phyloP scores from a whole-genome alignment of 2,329 filamentous ascomycete species.

The Trichoderma oligosporum region DNA sequence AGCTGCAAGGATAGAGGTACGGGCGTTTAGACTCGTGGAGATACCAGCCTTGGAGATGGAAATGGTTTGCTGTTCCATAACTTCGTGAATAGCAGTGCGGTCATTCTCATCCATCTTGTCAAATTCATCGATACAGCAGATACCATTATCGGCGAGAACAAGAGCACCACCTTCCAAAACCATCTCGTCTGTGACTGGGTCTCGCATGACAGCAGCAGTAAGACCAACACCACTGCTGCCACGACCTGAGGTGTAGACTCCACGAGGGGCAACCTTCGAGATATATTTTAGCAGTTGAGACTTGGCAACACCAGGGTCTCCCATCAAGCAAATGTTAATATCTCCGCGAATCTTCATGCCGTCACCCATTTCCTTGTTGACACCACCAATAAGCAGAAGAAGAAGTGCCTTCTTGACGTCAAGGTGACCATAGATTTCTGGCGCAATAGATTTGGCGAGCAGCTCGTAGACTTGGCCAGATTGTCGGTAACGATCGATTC shows the following conservation, averaged over 20 bases:
- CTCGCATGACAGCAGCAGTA: slow-evolving; percentile 78
- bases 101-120: slow-evolving; percentile 88
- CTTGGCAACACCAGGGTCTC: slow-evolving; percentile 98
- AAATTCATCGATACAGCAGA: slow-evolving; percentile 84
- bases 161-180: slow-evolving; percentile 76
- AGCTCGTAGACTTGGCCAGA: slow-evolving; percentile 94
- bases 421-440: slow-evolving; percentile 92
- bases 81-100: slow-evolving; percentile 78
- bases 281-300: slow-evolving; percentile 98
- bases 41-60: slow-evolving; percentile 75
- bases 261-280: slow-evolving; percentile 92
- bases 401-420: slow-evolving; percentile 98
- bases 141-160: slow-evolving; percentile 76
- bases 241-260: slow-evolving; percentile 78
- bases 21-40: slow-evolving; percentile 80
- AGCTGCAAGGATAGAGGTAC: slow-evolving; percentile 91
- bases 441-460: slow-evolving; percentile 90
- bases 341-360: slow-evolving; percentile 99
- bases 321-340: slow-evolving; percentile 98
- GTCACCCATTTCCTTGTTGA: slow-evolving; percentile 93
- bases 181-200: slow-evolving; percentile 81
- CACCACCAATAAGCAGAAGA: slow-evolving; percentile 91
- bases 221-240: slow-evolving; percentile 79
- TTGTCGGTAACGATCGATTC: slow-evolving; percentile 80
- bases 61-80: slow-evolving; percentile 86